Evolutionary conservation across 495 filamentous ascomycete genomes (phyloP).

Genomic region (Pyronema domesticum): DNA sequence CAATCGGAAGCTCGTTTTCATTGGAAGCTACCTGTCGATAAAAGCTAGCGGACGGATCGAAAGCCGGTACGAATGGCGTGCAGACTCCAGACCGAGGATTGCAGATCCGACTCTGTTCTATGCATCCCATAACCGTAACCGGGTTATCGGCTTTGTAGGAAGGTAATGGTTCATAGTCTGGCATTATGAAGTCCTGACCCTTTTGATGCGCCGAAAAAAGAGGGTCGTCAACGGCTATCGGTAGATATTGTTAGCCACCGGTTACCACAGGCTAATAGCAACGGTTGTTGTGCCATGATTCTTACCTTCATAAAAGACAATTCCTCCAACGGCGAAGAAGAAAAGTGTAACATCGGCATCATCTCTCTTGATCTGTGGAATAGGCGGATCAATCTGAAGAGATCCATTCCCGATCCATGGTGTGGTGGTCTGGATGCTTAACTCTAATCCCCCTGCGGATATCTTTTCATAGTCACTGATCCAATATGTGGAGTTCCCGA

Average conservation of each 20-base stretch:
- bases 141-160: neutral
- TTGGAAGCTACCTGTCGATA: neutral
- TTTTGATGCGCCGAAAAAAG: neutral
- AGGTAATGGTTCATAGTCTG: neutral
- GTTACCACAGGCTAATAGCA: neutral
- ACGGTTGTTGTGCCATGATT: neutral
- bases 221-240: neutral
- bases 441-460: neutral
- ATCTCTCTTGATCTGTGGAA: neutral
- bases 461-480: neutral
- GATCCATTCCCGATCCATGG: neutral
- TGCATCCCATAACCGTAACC: slow-evolving; percentile 1
- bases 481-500: neutral
- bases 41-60: neutral
- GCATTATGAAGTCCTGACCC: neutral
- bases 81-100: neutral
- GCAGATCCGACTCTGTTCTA: neutral
- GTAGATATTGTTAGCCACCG: neutral
- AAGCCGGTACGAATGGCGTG: neutral
- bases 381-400: neutral
- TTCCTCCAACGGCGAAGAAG: neutral
- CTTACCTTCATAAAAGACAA: neutral
- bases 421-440: neutral
- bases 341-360: neutral
- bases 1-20: neutral